Base-by-base conservation (phyloP, 257 asterid species). In the Plantago ovata region DNA sequence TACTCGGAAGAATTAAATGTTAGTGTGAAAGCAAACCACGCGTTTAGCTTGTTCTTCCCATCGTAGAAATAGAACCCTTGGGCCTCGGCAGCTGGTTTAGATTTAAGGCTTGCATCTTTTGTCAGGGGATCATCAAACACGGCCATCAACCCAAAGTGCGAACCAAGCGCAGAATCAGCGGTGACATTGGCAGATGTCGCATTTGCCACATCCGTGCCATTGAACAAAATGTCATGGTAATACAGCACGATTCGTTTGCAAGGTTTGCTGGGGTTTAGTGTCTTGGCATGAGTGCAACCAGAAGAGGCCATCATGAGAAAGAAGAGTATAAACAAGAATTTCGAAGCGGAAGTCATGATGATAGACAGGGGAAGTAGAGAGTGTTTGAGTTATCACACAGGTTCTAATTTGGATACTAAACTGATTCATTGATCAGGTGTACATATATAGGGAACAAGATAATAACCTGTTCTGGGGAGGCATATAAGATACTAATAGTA, bases 21-120 rank as follows among this genome's bases (percentile, higher is more conserved):
- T 64, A 84, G 62, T 13, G 85, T 84, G 58, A 73, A 84, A 1
- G 90, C 89, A 65, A 84, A 84, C 87, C 90, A 84, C 6, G 94
- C 85, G 28, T 68, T 69, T 19, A 22, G 71, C 6, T 42, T 11
- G 1, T 42, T 43, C 63, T 79, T 82, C 73, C 61, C 69, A 57
- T 82, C 77, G 48, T 84, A 84, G 56, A 84, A 79, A 68, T 84
- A 81, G 38, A 84, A 77, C 2, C 94, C 90, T 24, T 81, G 85
- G 0, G 85, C 94, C 18, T 82, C 73, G 0, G 81, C 90, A 0
- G 56, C 60, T 1, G 84, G 79, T 0, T 80, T 64, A 8, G 90
- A 79, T 7, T 22, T 56, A 13, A 84, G 83, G 9, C 16, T 64
- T n/a, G 65, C 58, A 14, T 79, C 87, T 60, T 9, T 42, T 16